phyloP scores from a whole-genome alignment of 441 rosid species.

The Viola pubescens region DNA sequence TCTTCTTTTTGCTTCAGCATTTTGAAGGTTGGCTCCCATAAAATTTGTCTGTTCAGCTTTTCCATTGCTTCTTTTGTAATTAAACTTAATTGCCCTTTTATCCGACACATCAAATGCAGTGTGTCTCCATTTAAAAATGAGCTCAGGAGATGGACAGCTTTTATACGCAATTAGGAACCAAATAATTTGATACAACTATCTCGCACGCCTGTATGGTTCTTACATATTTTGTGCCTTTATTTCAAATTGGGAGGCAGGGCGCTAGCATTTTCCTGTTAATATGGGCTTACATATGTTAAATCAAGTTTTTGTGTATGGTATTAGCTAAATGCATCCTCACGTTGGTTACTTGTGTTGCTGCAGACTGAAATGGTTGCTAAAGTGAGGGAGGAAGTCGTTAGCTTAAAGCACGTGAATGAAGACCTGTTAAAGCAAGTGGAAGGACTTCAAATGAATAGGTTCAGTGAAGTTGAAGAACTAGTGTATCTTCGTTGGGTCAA shows the following conservation, averaged over 20 bases:
- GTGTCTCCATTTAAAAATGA: not conserved
- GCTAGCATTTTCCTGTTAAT: too few species aligned
- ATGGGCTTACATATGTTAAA: not conserved
- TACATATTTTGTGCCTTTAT: too few species aligned
- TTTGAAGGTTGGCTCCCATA: not conserved
- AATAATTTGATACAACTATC: not conserved
- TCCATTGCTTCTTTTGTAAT: not conserved
- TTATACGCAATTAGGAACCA: not conserved
- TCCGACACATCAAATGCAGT: not conserved
- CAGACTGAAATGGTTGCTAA: constrained; percentile 76
- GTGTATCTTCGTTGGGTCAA: constrained; percentile 98
- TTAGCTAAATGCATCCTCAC: constrained; percentile 6
- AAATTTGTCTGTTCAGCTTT: not conserved
- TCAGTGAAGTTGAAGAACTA: constrained; percentile 94
- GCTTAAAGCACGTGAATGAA: constrained; percentile 68
- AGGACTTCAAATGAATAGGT: constrained; percentile 94
- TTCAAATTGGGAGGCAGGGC: not conserved
- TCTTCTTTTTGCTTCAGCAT: not conserved
- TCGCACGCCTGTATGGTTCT: too few species aligned
- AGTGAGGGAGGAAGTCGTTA: constrained; percentile 70
- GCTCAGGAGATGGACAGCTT: not conserved
- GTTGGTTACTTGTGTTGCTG: constrained; percentile 15
- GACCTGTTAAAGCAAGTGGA: constrained; percentile 91
- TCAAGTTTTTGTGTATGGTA: not conserved
- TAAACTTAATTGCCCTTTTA: not conserved